These are phyloP conservation scores for Actinomucor elegans DNA, from an alignment of 371 early-diverging fungal species.

Conservation along the genomic window DNA sequence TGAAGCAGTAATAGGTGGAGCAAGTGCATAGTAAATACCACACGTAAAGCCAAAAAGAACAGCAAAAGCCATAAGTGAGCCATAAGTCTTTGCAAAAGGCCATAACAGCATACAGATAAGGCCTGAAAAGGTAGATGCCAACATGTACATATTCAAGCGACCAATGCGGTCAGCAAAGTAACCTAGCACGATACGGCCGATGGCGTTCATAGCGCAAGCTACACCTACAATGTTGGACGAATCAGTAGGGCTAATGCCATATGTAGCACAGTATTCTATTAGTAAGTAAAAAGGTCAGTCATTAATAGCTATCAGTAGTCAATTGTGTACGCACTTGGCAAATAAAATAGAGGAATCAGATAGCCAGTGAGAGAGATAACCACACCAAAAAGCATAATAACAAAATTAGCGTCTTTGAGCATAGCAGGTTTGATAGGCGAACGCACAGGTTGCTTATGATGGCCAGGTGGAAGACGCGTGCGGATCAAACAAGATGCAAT, in stretches of 20 bases:
- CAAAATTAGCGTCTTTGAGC: conserved; percentile 27
- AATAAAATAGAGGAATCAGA: conserved; percentile 32
- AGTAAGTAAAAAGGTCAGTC: neutral
- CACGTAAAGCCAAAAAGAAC: conserved; percentile 47
- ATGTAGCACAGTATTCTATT: conserved; percentile 27
- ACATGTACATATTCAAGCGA: conserved; percentile 41
- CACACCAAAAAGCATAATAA: conserved; percentile 31
- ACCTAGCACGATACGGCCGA: conserved; percentile 70
- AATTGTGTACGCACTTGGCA: conserved; percentile 40
- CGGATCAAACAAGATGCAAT: conserved; percentile 29
- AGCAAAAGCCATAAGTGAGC: conserved; percentile 47
- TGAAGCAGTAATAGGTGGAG: conserved; percentile 55
- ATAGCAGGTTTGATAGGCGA: conserved; percentile 28
- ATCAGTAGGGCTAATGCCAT: conserved; percentile 21
- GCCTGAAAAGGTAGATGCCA: conserved; percentile 29
- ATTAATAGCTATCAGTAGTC: too few species aligned
- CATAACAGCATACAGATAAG: conserved; percentile 49
- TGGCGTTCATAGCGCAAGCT: conserved; percentile 43
- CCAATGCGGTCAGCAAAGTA: conserved; percentile 65
- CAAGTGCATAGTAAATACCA: conserved; percentile 40
- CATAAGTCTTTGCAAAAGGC: conserved; percentile 55
- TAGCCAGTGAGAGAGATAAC: conserved; percentile 38
- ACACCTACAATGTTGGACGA: conserved; percentile 32
- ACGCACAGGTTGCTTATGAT: conserved; percentile 14
- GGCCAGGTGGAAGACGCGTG: conserved; percentile 29